phyloP scores from a whole-genome alignment of 129 eudicot species.

The carrot (Daucus carota) region DH1_v3.0 NC_030387.2:28339001-28339500 shows the following conservation, averaged over 20 bases:
- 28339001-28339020: not conserved
- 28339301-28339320: not conserved
- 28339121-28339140: constrained; percentile 60
- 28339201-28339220: too few relatives aligned
- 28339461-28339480: constrained; percentile 20
- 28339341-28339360: constrained; percentile 52
- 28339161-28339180: constrained; percentile 82
- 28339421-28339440: constrained; percentile 76
- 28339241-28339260: too few relatives aligned
- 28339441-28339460: constrained; percentile 87
- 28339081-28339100: constrained; percentile 82
- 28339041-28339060: constrained; percentile 83
- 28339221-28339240: too few relatives aligned
- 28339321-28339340: constrained; percentile 34
- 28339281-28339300: not conserved
- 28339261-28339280: too few relatives aligned
- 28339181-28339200: too few relatives aligned
- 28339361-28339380: constrained; percentile 55
- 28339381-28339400: constrained; percentile 38
- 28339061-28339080: constrained; percentile 92
- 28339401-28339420: constrained; percentile 52
- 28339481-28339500: not conserved
- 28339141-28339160: constrained; percentile 62
- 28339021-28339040: constrained; percentile 68
- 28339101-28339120: constrained; percentile 63